These are phyloP conservation scores for Balansia obtecta DNA, from an alignment of 2,329 filamentous ascomycete species.

Conservation along the genomic window DNA sequence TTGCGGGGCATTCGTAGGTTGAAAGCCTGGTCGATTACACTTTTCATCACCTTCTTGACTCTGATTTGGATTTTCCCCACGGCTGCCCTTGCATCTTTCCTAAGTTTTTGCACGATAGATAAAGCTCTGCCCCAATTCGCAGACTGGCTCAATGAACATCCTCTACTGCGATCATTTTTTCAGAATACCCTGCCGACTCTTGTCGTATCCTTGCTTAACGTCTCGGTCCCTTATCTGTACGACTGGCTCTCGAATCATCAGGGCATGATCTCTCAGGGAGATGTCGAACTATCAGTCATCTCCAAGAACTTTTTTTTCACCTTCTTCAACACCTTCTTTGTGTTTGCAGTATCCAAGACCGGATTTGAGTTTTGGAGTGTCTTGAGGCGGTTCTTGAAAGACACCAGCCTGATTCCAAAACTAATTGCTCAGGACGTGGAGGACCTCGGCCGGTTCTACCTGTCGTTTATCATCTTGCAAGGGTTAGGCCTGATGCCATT, in stretches of 20 bases:
- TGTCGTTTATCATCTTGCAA: slow-evolving; percentile 87
- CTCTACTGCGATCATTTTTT: slow-evolving; percentile 62
- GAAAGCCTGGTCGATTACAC: slow-evolving; percentile 72
- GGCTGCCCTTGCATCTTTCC: slow-evolving; percentile 61
- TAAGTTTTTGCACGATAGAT: slow-evolving; percentile 71
- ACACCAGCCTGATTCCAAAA: slow-evolving; percentile 66
- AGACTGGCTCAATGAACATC: slow-evolving; percentile 52
- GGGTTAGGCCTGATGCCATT: slow-evolving; percentile 90
- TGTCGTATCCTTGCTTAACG: slow-evolving; percentile 74
- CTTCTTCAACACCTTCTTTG: slow-evolving; percentile 96
- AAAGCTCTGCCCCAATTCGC: slow-evolving; percentile 61
- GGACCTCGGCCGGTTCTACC: slow-evolving; percentile 70
- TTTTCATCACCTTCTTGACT: slow-evolving; percentile 70
- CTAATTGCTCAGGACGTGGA: slow-evolving; percentile 67
- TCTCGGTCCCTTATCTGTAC: slow-evolving; percentile 87
- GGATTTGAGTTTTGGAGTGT: slow-evolving; percentile 63
- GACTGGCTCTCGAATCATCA: slow-evolving; percentile 84
- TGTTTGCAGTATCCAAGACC: slow-evolving; percentile 82
- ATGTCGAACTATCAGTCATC: slow-evolving; percentile 87
- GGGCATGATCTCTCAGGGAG: slow-evolving; percentile 88
- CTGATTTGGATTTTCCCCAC: slow-evolving; percentile 82
- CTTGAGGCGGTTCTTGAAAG: slow-evolving; percentile 61
- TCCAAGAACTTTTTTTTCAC: slow-evolving; percentile 99
- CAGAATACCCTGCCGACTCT: slow-evolving; percentile 81
- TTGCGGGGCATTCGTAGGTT: slow-evolving; percentile 60